Evolutionary conservation across 768 basidiomycete genomes (phyloP).

Genomic region (Mycena polygramma): DNA sequence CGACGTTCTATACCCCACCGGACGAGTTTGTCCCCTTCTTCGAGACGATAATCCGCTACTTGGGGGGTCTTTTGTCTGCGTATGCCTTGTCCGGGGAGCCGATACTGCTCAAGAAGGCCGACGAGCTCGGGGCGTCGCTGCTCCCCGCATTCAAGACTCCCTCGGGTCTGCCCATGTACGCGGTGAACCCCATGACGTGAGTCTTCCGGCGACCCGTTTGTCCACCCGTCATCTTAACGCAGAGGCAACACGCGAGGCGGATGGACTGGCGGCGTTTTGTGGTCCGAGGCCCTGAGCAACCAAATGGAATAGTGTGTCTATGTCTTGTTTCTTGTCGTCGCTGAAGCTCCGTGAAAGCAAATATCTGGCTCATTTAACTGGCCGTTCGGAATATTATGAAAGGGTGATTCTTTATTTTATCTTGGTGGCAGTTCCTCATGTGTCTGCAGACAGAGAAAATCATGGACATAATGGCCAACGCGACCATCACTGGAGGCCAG

Average conservation of each 20-base stretch:
- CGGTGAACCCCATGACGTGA: slow-evolving; percentile 73
- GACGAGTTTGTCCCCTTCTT: slow-evolving; percentile 67
- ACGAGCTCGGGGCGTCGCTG: slow-evolving; percentile 78
- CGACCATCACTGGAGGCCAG: slow-evolving; percentile 60
- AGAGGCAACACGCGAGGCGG: slow-evolving; percentile 56
- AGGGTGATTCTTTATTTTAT: slow-evolving; percentile 44
- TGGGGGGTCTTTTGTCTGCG: slow-evolving; percentile 86
- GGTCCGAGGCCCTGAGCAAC: slow-evolving; percentile 63
- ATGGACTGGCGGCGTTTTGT: slow-evolving; percentile 50
- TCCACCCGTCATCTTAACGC: slow-evolving; percentile 20
- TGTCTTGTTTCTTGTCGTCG: neutral
- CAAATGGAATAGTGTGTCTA: slow-evolving; percentile 72
- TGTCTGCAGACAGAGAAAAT: slow-evolving; percentile 58
- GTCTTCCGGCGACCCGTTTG: slow-evolving; percentile 27
- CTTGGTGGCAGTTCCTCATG: slow-evolving; percentile 49
- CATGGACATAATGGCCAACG: slow-evolving; percentile 65
- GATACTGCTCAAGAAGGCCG: slow-evolving; percentile 73
- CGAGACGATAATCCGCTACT: slow-evolving; percentile 86
- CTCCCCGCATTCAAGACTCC: slow-evolving; percentile 79
- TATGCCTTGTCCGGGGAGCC: slow-evolving; percentile 79
- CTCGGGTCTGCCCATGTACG: slow-evolving; percentile 77
- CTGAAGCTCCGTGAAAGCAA: slow-evolving; percentile 56
- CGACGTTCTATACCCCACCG: slow-evolving; percentile 55
- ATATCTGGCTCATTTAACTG: slow-evolving; percentile 85
- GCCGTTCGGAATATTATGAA: slow-evolving; percentile 71